Conservation (phyloP, 495 filamentous ascomycete genomes). For the Tuber microsphaerosporum region DNA sequence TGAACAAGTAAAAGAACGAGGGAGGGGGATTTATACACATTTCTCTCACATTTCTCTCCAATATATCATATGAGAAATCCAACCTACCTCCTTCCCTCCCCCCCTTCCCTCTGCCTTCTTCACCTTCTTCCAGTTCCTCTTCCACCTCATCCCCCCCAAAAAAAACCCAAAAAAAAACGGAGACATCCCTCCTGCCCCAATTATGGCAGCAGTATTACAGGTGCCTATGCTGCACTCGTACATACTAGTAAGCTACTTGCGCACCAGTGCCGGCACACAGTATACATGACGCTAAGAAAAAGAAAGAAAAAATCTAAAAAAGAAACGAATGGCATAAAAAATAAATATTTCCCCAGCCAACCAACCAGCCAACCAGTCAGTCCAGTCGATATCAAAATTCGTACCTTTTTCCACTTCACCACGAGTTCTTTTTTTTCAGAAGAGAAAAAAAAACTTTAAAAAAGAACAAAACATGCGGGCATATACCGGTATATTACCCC, state of each 20-base stretch:
- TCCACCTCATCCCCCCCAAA: background rate
- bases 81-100: background rate
- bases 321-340: background rate
- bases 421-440: background rate
- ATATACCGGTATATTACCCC: background rate
- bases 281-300: background rate
- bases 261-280: background rate
- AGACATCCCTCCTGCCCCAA: background rate
- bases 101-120: background rate
- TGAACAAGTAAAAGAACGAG: constrained; percentile 2
- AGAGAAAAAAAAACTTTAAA: background rate
- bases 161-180: background rate
- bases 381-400: constrained; percentile 2
- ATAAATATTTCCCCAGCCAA: background rate
- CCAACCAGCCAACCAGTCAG: background rate
- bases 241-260: background rate
- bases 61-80: background rate
- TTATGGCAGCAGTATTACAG: background rate
- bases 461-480: background rate
- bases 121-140: background rate
- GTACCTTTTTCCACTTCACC: constrained; percentile 1
- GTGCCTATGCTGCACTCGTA: background rate
- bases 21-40: constrained; percentile 6
- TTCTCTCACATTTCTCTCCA: constrained; percentile 2
- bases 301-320: background rate